Evolutionary conservation across 148 eudicot species (phyloP), one percentile per base, ranked within the genome.

Genomic region (Oxyria digyna): DNA sequence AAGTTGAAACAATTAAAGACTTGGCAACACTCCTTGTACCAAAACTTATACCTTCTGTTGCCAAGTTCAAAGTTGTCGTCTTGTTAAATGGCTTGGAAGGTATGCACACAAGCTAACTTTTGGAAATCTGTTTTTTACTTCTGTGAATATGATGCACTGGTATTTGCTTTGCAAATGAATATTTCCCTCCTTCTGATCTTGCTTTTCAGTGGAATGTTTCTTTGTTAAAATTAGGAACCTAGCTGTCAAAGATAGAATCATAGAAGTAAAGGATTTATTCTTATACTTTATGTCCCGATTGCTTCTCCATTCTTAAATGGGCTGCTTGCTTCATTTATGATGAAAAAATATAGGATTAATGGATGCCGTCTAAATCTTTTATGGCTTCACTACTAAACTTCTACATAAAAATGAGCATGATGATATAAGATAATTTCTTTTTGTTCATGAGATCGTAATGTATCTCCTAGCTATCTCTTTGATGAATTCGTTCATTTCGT

Each of bases 71-170:
- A 52, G 90, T 93, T 77, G 72, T 94, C 67, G 78, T 89, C 69
- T 81, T 93, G 48, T 71, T 93, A 59, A 81, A 83, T 70, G 98
- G 98, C 67, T 77, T 79, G 73, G 81, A 88, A 83, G 98, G 98
- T 93, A 63, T 66, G 83, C 81, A 21, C 33, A 55, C 35, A 57
- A 42, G 67, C 43, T 40, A 45, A 48, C 40, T 52, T 45, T 62
- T 68, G 71, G 65, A 59, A 31, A 13, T 57, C 41, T 72, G 74
- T 67, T 55, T 42, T 42, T 69, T 29, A 20, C 38, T 59, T 59
- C 20, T 33, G 37, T 57, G 17, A 31, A 59, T 59, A 31, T 59
- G 38, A 59, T 27, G 38, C 38, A 59, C 6, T 59, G 18, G 37
- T 59, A 24, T 52, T 48, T 64, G 42, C 50, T 67, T 67, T 42